Evolutionary conservation across 2,329 filamentous ascomycete species (phyloP).

Genomic region (Hymenotorrendiella dingleyae): DNA sequence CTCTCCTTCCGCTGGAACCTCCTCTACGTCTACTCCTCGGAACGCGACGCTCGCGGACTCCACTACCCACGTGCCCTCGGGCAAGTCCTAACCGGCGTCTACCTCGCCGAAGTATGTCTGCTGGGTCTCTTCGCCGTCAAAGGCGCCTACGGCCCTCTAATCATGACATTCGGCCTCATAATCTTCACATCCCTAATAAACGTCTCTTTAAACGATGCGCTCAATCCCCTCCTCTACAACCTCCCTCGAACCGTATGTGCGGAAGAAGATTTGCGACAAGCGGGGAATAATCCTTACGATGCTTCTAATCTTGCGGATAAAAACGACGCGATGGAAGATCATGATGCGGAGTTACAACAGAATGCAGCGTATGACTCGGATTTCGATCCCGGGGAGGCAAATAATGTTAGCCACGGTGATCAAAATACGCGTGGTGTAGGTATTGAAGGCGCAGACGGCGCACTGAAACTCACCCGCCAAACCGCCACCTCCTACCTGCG

Average conservation of each 20-base stretch:
- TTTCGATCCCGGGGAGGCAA: slow-evolving; percentile 21
- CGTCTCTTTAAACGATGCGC: slow-evolving; percentile 30
- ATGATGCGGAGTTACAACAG: slow-evolving; percentile 24
- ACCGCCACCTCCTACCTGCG: slow-evolving; percentile 9
- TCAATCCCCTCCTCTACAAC: slow-evolving; percentile 26
- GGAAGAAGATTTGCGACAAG: slow-evolving; percentile 20
- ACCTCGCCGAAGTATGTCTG: slow-evolving; percentile 55
- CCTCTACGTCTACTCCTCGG: slow-evolving; percentile 54
- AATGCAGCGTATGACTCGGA: slow-evolving; percentile 28
- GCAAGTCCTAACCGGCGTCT: slow-evolving; percentile 57
- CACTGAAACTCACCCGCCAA: slow-evolving; percentile 11
- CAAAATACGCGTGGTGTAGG: slow-evolving; percentile 12
- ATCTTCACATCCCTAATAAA: slow-evolving; percentile 52
- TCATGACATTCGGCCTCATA: slow-evolving; percentile 52
- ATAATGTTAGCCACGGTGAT: slow-evolving; percentile 15
- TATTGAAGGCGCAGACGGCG: slow-evolving; percentile 17
- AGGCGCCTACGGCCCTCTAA: slow-evolving; percentile 45
- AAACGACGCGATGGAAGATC: slow-evolving; percentile 15
- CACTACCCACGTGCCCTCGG: slow-evolving; percentile 57
- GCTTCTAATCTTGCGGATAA: slow-evolving; percentile 16
- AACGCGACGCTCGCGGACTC: slow-evolving; percentile 60
- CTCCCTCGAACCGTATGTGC: slow-evolving; percentile 27
- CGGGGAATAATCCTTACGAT: slow-evolving; percentile 13
- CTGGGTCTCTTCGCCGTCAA: slow-evolving; percentile 58
- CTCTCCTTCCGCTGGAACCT: slow-evolving; percentile 61